Base-by-base conservation (phyloP, 2,329 filamentous ascomycete genomes). In the Neocucurbitaria cava region DNA sequence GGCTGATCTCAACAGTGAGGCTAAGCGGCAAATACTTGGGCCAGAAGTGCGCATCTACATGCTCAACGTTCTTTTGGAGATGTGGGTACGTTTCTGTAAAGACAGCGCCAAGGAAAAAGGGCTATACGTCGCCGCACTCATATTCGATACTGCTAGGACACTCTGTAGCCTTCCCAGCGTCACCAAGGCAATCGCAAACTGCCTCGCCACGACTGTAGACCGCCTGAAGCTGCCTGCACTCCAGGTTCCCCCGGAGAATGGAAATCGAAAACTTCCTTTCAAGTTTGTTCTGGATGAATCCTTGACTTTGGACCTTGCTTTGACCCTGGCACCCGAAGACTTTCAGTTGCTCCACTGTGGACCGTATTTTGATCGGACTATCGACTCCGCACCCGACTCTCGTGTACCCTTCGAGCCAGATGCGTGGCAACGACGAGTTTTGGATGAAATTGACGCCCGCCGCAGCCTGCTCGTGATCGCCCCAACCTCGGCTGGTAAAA, bases 401-500 rank as follows among this genome's bases (percentile, higher is more conserved):
- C 84, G 90, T 54, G 89, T 91, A 0, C 81, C 82, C 1, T 94
- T 94, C 68, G 76, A 87, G 4, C 90, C 90, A 1, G 90, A 94
- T 76, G 84, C 83, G 3, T 94, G 90, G 90, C 90, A 94, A 73
- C 79, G 88, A 50, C 80, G 85, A 33, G 89, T 93, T 0, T 79
- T 94, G 0, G 88, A 94, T 58, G 84, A 85, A 35, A 87, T 93
- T 33, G 90, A 94, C 70, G 81, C 81, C 0, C 80, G 89, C 49
- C 84, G 87, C 59, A 91, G 88, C 62, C 77, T 91, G 0, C 87
- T 93, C 54, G 88, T 92, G 0, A 86, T 93, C 8, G 90, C 90
- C 0, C 90, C 90, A 0, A 94, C 90, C 0, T 90, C 87, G 21
- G 87, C 90, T 0, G 90, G 90, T 62, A 94, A 93, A 73, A 94